phyloP scores from a whole-genome alignment of 2,329 filamentous ascomycete genomes.

The Cladorrhinum sp. region DNA sequence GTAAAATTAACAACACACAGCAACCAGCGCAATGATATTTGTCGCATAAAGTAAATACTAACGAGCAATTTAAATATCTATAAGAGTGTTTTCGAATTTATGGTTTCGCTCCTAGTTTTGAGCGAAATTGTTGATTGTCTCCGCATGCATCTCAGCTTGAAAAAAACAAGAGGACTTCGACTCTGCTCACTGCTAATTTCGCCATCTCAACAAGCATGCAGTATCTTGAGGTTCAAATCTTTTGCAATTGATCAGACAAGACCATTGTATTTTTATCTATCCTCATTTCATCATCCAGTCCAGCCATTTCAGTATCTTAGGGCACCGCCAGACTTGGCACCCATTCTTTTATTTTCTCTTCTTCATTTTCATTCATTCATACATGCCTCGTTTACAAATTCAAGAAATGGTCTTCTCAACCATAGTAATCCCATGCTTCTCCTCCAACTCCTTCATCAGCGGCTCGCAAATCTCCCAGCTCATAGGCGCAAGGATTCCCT shows the following conservation, averaged over 20 bases:
- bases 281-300: background rate
- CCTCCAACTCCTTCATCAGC: conserved; percentile 73
- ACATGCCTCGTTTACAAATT: conserved; percentile 11
- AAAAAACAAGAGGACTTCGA: too few relatives aligned
- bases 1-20: too few relatives aligned
- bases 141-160: too few relatives aligned
- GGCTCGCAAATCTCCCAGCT: conserved; percentile 67
- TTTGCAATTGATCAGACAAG: background rate
- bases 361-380: conserved; percentile 3
- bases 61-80: background rate
- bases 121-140: too few relatives aligned
- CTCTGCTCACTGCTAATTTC: too few relatives aligned
- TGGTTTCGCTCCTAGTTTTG: too few relatives aligned
- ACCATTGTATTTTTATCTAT: background rate
- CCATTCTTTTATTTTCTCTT: conserved; percentile 7
- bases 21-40: too few relatives aligned
- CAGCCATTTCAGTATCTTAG: background rate
- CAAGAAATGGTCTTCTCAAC: conserved; percentile 61
- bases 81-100: too few relatives aligned
- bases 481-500: conserved; percentile 75
- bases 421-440: conserved; percentile 71
- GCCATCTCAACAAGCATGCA: too few relatives aligned
- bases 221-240: too few relatives aligned
- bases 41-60: too few relatives aligned
- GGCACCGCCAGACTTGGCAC: background rate